Evolutionary conservation across 257 asterid species (phyloP).

Genomic region (Solanum phureja): DNA sequence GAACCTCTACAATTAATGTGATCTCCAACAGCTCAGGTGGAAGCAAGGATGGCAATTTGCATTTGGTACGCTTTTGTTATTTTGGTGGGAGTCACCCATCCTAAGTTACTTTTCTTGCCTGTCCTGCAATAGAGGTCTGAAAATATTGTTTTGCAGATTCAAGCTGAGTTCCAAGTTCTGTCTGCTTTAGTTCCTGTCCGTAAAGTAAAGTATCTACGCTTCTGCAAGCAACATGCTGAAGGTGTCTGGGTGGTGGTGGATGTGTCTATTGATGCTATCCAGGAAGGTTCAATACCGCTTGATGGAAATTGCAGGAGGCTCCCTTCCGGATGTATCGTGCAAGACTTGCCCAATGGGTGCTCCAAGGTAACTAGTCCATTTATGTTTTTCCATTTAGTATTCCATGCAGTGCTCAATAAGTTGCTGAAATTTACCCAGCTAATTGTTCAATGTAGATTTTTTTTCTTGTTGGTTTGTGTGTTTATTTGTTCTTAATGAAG

Average conservation of each 20-base stretch:
- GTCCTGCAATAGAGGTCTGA: not conserved
- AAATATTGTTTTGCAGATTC: conserved; percentile 36
- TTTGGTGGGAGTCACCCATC: not conserved
- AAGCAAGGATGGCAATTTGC: conserved; percentile 61
- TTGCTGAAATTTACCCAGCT: not conserved
- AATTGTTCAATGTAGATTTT: not conserved
- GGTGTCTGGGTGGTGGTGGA: conserved; percentile 86
- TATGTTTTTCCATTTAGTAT: not conserved
- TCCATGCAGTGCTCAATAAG: not conserved
- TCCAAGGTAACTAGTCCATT: conserved; percentile 44
- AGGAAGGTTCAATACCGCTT: conserved; percentile 25
- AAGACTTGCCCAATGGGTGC: conserved; percentile 56
- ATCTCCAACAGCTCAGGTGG: conserved; percentile 68
- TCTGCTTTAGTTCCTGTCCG: conserved; percentile 68
- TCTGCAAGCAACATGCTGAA: conserved; percentile 70
- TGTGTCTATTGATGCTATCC: conserved; percentile 46
- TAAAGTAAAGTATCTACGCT: conserved; percentile 56
- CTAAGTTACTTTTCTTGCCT: not conserved
- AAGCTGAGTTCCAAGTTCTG: conserved; percentile 70
- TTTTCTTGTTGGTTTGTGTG: not conserved
- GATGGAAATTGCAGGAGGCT: conserved; percentile 53
- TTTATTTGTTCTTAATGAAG: not conserved
- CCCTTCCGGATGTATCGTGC: conserved; percentile 81
- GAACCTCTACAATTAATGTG: conserved; percentile 43
- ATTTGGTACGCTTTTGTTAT: conserved; percentile 39